Evolutionary conservation across 2,329 filamentous ascomycete species (phyloP).

Genomic region (Beauveria sp.): DNA sequence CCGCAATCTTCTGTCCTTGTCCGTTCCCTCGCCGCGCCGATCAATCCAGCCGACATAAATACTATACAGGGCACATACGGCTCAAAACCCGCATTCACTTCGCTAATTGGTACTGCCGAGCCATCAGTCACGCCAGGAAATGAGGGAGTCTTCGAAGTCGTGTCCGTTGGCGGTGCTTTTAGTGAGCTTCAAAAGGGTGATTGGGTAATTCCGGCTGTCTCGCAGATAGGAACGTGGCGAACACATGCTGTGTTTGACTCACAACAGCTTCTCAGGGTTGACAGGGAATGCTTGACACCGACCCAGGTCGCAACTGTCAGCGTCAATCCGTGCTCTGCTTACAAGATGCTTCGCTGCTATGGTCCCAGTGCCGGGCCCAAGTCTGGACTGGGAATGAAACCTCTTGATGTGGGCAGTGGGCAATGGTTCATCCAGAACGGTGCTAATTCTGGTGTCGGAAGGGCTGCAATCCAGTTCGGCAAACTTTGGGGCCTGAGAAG

Average conservation of each 20-base stretch:
- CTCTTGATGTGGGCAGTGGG: slow-evolving; percentile 43
- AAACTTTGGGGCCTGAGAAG: slow-evolving; percentile 80
- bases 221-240: slow-evolving; percentile 87
- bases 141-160: slow-evolving; percentile 89
- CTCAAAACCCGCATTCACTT: slow-evolving; percentile 69
- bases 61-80: slow-evolving; percentile 96
- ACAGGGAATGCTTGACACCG: slow-evolving; percentile 62
- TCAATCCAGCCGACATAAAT: slow-evolving; percentile 98
- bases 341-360: slow-evolving; percentile 85
- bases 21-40: slow-evolving; percentile 80
- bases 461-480: slow-evolving; percentile 84
- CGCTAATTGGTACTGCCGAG: slow-evolving; percentile 64
- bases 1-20: slow-evolving; percentile 62
- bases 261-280: slow-evolving; percentile 57
- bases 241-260: slow-evolving; percentile 70
- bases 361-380: slow-evolving; percentile 39
- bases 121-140: slow-evolving; percentile 79
- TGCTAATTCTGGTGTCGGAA: slow-evolving; percentile 86
- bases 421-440: slow-evolving; percentile 98
- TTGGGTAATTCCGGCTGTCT: slow-evolving; percentile 83
- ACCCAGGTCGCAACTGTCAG: slow-evolving; percentile 80
- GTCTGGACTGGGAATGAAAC: slow-evolving; percentile 36
- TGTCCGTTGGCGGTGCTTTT: slow-evolving; percentile 55
- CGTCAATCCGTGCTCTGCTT: slow-evolving; percentile 92
- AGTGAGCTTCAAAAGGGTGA: slow-evolving; percentile 61